phyloP scores from a whole-genome alignment of 2,329 filamentous ascomycete species.

The Fusarium robinianum region DNA sequence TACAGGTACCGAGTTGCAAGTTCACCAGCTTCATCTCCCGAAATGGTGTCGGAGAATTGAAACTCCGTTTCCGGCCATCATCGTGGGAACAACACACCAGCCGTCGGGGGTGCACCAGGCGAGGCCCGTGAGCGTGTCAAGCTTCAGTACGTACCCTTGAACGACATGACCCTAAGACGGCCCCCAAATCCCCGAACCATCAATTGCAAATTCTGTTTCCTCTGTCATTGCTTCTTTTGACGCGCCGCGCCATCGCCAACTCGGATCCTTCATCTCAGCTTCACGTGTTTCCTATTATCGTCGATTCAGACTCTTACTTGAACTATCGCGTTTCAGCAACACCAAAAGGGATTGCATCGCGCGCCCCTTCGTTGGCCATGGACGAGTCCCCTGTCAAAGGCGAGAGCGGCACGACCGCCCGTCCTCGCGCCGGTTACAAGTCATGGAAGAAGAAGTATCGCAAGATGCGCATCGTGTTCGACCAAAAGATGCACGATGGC shows the following conservation, averaged over 20 bases:
- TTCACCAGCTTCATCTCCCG: too few relatives aligned
- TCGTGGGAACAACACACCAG: too few relatives aligned
- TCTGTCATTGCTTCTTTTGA: conserved; percentile 17
- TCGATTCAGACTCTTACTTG: too few relatives aligned
- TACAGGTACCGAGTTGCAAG: too few relatives aligned
- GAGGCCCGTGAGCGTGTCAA: too few relatives aligned
- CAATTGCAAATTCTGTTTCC: conserved; percentile 16
- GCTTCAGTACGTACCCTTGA: conserved; percentile 18
- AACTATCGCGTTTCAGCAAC: conserved; percentile 18
- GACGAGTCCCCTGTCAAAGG: conserved; percentile 46
- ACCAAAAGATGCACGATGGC: conserved; percentile 76
- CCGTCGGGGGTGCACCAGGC: too few relatives aligned
- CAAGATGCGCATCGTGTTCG: conserved; percentile 82
- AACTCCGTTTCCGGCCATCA: too few relatives aligned
- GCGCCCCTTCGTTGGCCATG: conserved; percentile 30
- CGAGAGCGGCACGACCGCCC: conserved; percentile 52
- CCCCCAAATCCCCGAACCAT: conserved; percentile 19
- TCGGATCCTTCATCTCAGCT: conserved; percentile 5
- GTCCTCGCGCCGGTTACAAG: conserved; percentile 59
- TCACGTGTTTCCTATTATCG: background rate
- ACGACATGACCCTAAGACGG: conserved; percentile 29
- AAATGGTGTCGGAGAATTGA: too few relatives aligned
- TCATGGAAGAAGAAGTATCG: conserved; percentile 93
- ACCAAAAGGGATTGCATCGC: too few relatives aligned
- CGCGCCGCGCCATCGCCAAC: conserved; percentile 22